Evolutionary conservation across 192 early-diverging fungal genomes (phyloP).

Genomic region (Coemansia pectinata): DNA sequence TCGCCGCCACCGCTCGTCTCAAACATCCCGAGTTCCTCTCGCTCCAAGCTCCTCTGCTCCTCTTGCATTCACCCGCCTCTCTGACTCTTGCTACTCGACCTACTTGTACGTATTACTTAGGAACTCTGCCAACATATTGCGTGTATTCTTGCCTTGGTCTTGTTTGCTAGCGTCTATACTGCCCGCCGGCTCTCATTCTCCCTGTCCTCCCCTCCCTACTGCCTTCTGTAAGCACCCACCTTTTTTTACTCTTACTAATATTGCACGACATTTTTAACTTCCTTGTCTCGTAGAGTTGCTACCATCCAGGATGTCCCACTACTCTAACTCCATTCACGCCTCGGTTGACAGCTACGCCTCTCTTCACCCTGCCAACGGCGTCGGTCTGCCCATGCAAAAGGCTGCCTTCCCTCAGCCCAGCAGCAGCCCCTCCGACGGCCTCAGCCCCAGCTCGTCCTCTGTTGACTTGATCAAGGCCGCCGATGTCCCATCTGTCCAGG

Average conservation of each 20-base stretch:
- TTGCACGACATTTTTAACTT: background rate
- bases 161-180: conserved; percentile 9
- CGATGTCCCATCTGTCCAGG: conserved; percentile 47
- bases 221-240: background rate
- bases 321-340: conserved; percentile 16
- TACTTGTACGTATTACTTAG: conserved; percentile 9
- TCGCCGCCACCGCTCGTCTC: conserved; percentile 5
- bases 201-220: background rate
- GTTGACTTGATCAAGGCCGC: conserved; percentile 20
- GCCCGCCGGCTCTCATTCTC: background rate
- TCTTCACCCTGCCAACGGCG: conserved; percentile 6
- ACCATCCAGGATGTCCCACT: conserved; percentile 33
- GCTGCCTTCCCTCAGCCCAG: conserved; percentile 37
- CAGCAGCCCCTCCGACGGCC: conserved; percentile 23
- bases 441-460: conserved; percentile 30
- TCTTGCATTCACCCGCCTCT: conserved; percentile 10
- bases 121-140: background rate
- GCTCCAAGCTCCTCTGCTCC: background rate
- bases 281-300: background rate
- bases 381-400: conserved; percentile 13
- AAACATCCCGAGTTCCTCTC: background rate
- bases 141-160: background rate
- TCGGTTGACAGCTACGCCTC: conserved; percentile 14
- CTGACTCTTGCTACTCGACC: background rate
- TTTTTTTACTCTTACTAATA: background rate